A percentile compares a stretch with the other conserved stretches of the same genome.
Conservation (phyloP, 257 asterid species). For the Knoxia roxburghii region DNA sequence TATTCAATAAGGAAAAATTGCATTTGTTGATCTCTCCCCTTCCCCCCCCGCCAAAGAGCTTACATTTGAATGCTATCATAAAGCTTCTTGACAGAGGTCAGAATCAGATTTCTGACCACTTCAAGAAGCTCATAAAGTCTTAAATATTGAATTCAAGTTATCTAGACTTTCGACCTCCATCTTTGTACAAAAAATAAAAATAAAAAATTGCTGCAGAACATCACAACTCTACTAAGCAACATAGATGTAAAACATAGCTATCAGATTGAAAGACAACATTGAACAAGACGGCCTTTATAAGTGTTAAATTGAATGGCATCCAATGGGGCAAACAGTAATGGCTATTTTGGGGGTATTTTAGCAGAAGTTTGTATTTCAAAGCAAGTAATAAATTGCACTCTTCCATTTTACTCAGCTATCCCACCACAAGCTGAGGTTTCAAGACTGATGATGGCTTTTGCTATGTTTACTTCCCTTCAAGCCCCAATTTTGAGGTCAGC, state of each 20-base stretch:
- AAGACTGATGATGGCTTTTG: not conserved
- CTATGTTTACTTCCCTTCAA: conserved; percentile 37
- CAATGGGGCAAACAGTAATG: not conserved
- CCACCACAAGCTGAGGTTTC: conserved; percentile 8
- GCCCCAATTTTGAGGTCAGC: conserved; percentile 61
- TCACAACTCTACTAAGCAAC: not conserved
- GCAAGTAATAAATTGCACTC: not conserved
- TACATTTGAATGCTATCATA: too few species aligned
- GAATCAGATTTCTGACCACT: too few species aligned
- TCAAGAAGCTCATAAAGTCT: too few species aligned
- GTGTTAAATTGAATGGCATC: conserved; percentile 2
- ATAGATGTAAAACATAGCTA: too few species aligned
- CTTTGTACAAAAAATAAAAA: too few species aligned
- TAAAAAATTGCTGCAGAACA: not conserved
- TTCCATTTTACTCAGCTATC: not conserved
- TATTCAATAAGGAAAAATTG: too few species aligned
- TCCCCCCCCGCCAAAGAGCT: too few species aligned
- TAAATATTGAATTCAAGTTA: too few species aligned
- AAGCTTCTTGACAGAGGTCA: too few species aligned
- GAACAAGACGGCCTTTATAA: not conserved
- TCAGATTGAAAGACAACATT: not conserved
- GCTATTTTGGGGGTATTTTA: conserved; percentile 1
- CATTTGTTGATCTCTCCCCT: too few species aligned
- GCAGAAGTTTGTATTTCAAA: not conserved
- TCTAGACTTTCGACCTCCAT: too few species aligned